Conservation (phyloP, 2,329 filamentous ascomycete species). For the Aphanocladium album region DNA sequence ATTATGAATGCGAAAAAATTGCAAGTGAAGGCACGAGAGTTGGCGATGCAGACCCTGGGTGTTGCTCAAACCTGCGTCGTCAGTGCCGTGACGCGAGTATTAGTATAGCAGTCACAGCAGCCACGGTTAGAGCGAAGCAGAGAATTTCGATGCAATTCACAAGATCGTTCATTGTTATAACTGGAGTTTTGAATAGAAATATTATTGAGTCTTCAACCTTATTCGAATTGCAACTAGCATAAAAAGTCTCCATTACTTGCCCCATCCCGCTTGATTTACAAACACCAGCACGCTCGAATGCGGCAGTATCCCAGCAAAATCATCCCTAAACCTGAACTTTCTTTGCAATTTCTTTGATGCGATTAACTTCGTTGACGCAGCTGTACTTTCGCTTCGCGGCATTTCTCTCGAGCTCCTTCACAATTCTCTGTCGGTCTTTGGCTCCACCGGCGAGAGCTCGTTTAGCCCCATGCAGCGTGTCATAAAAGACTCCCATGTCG, state of each 20-base stretch:
- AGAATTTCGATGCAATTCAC: too few relatives aligned
- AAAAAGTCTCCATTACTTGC: too few relatives aligned
- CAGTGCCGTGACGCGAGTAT: too few relatives aligned
- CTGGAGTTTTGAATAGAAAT: too few relatives aligned
- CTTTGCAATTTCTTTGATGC: background rate
- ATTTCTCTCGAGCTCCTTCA: slow-evolving; percentile 4
- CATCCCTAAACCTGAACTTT: background rate
- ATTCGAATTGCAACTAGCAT: too few relatives aligned
- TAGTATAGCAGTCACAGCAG: too few relatives aligned
- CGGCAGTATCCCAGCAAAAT: background rate
- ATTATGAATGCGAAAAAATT: too few relatives aligned
- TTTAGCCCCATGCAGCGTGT: background rate
- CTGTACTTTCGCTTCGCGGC: background rate
- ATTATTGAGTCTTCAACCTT: too few relatives aligned
- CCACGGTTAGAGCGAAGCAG: too few relatives aligned
- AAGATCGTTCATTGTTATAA: too few relatives aligned
- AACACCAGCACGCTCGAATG: too few relatives aligned
- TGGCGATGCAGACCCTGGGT: background rate
- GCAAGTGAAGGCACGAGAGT: background rate
- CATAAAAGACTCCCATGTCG: background rate
- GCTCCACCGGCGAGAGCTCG: background rate
- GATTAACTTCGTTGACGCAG: background rate
- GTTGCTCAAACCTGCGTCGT: background rate
- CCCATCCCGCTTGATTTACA: too few relatives aligned
- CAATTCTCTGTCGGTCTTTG: slow-evolving; percentile 1